Evolutionary conservation across 129 eudicot genomes (phyloP).

Genomic region (Flaveria robusta): DNA sequence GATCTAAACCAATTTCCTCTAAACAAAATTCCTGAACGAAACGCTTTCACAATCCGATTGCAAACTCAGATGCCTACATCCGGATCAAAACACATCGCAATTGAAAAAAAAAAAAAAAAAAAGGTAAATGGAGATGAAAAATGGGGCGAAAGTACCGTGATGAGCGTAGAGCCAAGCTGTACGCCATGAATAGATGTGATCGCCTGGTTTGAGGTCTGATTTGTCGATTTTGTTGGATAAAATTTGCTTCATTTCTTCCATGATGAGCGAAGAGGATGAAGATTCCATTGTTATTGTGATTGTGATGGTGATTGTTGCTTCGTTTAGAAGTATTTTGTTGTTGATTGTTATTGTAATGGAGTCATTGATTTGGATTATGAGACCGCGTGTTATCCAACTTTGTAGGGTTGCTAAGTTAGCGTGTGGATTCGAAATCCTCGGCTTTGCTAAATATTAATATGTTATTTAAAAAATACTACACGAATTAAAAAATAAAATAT

Average conservation of each 20-base stretch:
- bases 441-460: no score
- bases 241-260: conserved; percentile 41
- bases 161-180: conserved; percentile 74
- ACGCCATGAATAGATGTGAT: conserved; percentile 92
- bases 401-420: not conserved
- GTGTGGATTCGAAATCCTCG: not conserved
- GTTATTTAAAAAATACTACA: no score
- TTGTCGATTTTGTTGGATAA: conserved; percentile 58
- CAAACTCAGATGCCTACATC: not conserved
- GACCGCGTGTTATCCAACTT: not conserved
- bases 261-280: not conserved
- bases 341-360: no score
- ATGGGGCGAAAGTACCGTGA: conserved; percentile 50
- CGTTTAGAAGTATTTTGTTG: conserved; percentile 5
- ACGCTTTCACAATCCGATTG: not conserved
- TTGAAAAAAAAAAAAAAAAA: not conserved
- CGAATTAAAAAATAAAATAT: no score
- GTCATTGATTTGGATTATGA: not conserved
- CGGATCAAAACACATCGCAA: not conserved
- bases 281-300: not conserved
- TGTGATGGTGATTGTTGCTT: conserved; percentile 29
- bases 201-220: conserved; percentile 67
- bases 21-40: not conserved
- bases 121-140: not conserved
- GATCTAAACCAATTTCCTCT: not conserved